Evolutionary conservation across 257 asterid species (phyloP), one percentile per base, ranked within the genome.

Genomic region (Coffea canephora): DNA sequence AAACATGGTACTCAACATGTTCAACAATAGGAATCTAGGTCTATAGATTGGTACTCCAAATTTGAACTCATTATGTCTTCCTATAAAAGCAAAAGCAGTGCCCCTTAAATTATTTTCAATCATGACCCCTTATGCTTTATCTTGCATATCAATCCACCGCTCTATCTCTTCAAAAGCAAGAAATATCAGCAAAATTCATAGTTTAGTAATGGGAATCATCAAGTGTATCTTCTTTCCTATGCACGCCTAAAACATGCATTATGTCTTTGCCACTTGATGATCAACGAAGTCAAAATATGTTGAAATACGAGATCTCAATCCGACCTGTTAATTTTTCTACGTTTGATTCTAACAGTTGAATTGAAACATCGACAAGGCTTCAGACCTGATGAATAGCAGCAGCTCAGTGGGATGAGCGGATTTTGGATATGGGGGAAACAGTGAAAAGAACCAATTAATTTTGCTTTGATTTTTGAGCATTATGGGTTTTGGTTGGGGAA

Each of bases 31-130:
- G 45, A 34, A 74, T 31, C 14, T 19, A 57, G 68, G 11, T 59
- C n/a, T 0, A 59, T 59, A 2, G 65, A 59, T 59, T 6, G 65
- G 65, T 10, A 59, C 65, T 19, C 19, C 19, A 46, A 52, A 67
- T 21, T 84, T 84, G 77, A 71, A 80, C 73, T 88, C 86, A 89
- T 89, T 80, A 87, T 91, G 88, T 85, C 89, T 83, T 85, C 75
- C 81, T 85, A 80, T 50, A 78, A 88, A 91, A 88, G 91, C 82
- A 76, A 88, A 86, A 80, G 85, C 78, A 6, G 57, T 73, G 82
- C 79, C 82, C 61, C 18, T 80, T 48, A 85, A 71, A 77, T 79
- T 77, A 82, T 75, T 80, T 74, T 81, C 81, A 88, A 91, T 90
- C 90, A 89, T 78, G 13, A 79, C 68, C 71, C 15, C 78, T 71